phyloP scores from a whole-genome alignment of 257 asterid genomes.

The Paulownia fortunei region DNA sequence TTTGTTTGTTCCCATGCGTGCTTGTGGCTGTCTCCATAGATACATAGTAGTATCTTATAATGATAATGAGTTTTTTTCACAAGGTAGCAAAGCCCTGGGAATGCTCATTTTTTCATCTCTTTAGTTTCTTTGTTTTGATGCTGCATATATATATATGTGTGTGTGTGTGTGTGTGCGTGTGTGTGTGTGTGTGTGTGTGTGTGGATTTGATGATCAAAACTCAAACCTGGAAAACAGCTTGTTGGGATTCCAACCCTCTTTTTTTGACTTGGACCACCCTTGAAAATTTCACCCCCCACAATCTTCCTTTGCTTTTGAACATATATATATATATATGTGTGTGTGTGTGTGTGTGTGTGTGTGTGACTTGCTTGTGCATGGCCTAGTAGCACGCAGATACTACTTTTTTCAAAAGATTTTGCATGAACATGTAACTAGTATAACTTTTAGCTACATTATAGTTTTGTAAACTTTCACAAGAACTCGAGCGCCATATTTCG shows the following conservation, averaged over 20 bases:
- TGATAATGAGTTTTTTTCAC: background rate
- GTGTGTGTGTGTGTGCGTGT: background rate
- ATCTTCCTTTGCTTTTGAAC: constrained; percentile 25
- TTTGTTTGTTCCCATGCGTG: constrained; percentile 8
- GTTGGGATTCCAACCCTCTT: constrained; percentile 37
- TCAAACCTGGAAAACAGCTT: constrained; percentile 14
- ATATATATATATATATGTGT: background rate
- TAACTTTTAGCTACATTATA: background rate
- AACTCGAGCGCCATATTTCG: too few relatives aligned
- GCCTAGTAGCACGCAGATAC: constrained; percentile 26
- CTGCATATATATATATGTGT: background rate
- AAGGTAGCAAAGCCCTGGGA: constrained; percentile 17
- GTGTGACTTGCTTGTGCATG: constrained; percentile 30
- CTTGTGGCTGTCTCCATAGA: background rate
- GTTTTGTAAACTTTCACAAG: too few relatives aligned
- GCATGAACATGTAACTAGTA: background rate
- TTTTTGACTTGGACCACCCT: constrained; percentile 46
- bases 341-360: background rate
- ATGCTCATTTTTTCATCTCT: constrained; percentile 27
- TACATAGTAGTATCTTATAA: background rate
- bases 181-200: constrained; percentile 2
- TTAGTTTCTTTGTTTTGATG: constrained; percentile 8
- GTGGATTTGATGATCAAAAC: constrained; percentile 25
- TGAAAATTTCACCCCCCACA: constrained; percentile 28
- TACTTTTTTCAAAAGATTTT: constrained; percentile 6